Evolutionary conservation across 176 grass and related monocot genomes (phyloP), one percentile per base, ranked within the genome.

Genomic region (Hyparrhenia diplandra): DNA sequence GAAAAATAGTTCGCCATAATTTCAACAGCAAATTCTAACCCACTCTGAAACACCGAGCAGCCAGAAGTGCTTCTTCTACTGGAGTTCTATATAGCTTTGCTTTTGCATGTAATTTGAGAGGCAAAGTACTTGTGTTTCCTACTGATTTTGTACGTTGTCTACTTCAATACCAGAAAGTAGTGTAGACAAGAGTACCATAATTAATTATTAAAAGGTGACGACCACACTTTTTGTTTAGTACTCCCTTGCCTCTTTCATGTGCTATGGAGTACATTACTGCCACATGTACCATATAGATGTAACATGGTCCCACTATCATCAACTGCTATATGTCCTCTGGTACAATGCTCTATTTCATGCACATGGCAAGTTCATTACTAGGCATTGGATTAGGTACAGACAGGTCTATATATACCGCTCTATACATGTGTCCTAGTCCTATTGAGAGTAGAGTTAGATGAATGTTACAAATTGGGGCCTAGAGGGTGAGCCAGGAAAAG

Each of bases 401-500:
- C 1, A 46, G 40, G 37, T 25, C 13, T 27, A 23, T 16, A 25
- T 63, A 31, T 47, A 17, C 13, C 1, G 1, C 41, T 46, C 27
- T 13, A 25, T 46, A 71, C 43, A 46, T 46, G 24, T 46, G 40
- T 18, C 14, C 24, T 17, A 28, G 13, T 47, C 45, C 40, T 71
- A 46, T 23, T 46, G 68, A 3, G 40, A 71, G 40, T 71, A 71
- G 40, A 46, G 27, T 46, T 46, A 25, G 68, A 45, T n/a, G n/a
- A n/a, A 71, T 46, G 13, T 71, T 45, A 18, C 13, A 46, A 42
- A 23, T 46, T 71, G 40, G 23, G 1, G 39, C 67, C 37, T 69
- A 69, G 36, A 69, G 35, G 66, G 39, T 43, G 67, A 43, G 67
- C 37, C 37, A 70, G 51, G 68, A 71, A 71, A 46, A 71, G 68